Conservation (phyloP, 768 basidiomycete genomes). For the Auriscalpium microsporum region DNA sequence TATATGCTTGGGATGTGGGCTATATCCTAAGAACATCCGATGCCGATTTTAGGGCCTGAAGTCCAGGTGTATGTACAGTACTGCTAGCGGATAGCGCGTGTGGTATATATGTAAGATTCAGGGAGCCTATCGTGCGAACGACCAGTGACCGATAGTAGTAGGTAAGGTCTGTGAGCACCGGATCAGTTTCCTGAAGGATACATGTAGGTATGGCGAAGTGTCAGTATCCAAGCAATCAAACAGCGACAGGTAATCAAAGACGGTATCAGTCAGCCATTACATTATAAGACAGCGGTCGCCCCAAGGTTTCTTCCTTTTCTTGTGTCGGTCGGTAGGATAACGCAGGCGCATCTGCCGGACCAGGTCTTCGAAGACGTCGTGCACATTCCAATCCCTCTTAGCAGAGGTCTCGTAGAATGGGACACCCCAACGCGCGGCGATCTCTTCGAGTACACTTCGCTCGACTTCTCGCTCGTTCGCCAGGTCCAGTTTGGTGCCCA, state of each 20-base stretch:
- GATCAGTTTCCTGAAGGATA: background rate
- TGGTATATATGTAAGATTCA: background rate
- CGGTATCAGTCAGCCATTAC: conserved; percentile 19
- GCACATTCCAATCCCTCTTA: conserved; percentile 74
- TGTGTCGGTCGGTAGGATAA: conserved; percentile 41
- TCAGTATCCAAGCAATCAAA: too few species aligned
- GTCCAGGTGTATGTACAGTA: background rate
- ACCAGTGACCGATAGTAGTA: background rate
- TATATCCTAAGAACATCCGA: too few species aligned
- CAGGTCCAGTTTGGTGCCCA: conserved; percentile 81
- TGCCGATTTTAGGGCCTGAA: too few species aligned
- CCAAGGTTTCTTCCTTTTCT: conserved; percentile 25
- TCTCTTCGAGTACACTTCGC: conserved; percentile 49
- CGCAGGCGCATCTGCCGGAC: conserved; percentile 63
- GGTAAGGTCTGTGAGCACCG: background rate
- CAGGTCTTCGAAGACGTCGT: conserved; percentile 71
- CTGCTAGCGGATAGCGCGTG: background rate
- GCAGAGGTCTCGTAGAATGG: conserved; percentile 86
- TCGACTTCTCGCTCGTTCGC: conserved; percentile 75
- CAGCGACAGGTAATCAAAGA: background rate
- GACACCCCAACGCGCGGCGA: conserved; percentile 59
- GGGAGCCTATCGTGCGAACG: background rate
- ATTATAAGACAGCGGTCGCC: conserved; percentile 29
- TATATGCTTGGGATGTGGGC: too few species aligned
- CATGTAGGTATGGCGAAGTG: too few species aligned